Evolutionary conservation across 768 basidiomycete species (phyloP).

Genomic region (Mycena vulgaris): DNA sequence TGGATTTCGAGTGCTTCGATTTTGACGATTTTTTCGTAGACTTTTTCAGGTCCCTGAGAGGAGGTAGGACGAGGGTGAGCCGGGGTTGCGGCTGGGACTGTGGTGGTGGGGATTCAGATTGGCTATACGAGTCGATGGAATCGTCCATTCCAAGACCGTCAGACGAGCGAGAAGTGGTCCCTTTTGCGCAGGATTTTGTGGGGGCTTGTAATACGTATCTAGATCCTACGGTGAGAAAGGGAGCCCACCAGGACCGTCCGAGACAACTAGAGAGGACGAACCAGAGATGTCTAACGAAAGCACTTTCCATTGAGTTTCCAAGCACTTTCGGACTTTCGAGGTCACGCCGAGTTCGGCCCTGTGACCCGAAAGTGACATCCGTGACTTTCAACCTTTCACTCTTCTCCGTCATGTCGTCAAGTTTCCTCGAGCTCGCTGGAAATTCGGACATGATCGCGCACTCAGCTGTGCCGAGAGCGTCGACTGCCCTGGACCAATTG

Average conservation of each 20-base stretch:
- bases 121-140: slow-evolving; percentile 27
- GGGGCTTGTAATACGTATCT: not conserved
- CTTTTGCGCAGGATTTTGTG: not conserved
- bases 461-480: too few species aligned
- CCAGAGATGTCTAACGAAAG: too few species aligned
- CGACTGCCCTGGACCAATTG: too few species aligned
- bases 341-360: too few species aligned
- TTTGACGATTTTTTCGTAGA: slow-evolving; percentile 34
- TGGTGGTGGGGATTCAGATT: slow-evolving; percentile 32
- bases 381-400: too few species aligned
- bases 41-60: slow-evolving; percentile 31
- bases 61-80: slow-evolving; percentile 33
- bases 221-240: not conserved
- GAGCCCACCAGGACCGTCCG: not conserved
- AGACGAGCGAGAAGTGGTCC: not conserved
- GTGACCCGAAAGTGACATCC: too few species aligned
- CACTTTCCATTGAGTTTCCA: too few species aligned
- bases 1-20: slow-evolving; percentile 34
- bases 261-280: slow-evolving; percentile 4
- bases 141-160: slow-evolving; percentile 25
- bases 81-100: slow-evolving; percentile 4
- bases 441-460: too few species aligned
- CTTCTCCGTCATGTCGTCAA: too few species aligned
- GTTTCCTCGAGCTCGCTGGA: too few species aligned
- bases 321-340: too few species aligned